Evolutionary conservation across 2,329 filamentous ascomycete species (phyloP), one percentile per base, ranked within the genome.

Genomic region (Aspergillus persii): DNA sequence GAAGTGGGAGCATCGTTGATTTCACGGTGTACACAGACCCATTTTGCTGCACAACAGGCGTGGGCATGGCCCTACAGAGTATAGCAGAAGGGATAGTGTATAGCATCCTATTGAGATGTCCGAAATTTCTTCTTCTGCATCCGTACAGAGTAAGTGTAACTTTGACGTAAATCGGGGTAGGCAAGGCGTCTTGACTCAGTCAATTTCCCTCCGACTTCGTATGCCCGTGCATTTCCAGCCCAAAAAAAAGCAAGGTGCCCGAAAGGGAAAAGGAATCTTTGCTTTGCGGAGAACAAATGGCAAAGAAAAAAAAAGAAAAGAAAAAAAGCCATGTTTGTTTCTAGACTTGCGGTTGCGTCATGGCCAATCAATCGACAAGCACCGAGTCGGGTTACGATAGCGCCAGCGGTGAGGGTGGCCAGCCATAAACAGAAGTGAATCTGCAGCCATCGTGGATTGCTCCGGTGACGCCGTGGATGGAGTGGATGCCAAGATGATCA

Each of bases 351-450:
- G 39, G 26, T 9, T 23, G 26, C 30, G 18, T 27, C 18, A 47
- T 12, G 18, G 29, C 30, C 30, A 53, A 36, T 53, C 41, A 36
- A 39, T 44, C 51, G 50, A 44, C 47, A n/a, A 39, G 30, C 30
- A 44, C n/a, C 11, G 12, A 23, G 57, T 56, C 53, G 56, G 54
- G 58, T 57, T 53, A 53, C 51, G 49, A 59, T 36, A 50, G 50
- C 51, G 49, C 58, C 30, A 50, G 50, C 57, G 52, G 56, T 53
- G 48, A 44, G 30, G 49, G 49, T 61, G 53, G 57, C 60, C 62
- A 62, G 62, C 60, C 62, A 62, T 60, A 55, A 55, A 33, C 44
- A 50, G 30, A 54, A 33, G 36, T 48, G 41, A 53, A 56, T 31
- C 58, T 57, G 33, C 58, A 60, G 30, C 18, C 39, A 49, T 56